A percentile compares a stretch with the other conserved stretches of the same genome.
Evolutionary conservation across 202 grass and related monocot genomes (phyloP).

Genomic region (Elaeis oleifera): DNA sequence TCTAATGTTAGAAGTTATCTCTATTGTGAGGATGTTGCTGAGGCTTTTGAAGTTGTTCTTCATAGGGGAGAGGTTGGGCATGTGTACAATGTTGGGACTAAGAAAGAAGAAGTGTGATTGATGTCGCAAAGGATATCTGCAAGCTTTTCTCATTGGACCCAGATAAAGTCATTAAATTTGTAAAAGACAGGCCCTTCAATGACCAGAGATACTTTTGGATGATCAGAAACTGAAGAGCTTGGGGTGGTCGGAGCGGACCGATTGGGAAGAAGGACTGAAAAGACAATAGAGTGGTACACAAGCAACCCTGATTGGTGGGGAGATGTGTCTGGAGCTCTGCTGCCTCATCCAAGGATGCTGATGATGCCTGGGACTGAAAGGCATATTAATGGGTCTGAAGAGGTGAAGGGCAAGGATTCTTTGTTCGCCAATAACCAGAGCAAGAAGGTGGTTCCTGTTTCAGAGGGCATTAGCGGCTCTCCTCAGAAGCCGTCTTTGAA

Average conservation of each 20-base stretch:
- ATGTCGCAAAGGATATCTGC: constrained; percentile 19
- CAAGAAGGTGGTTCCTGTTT: constrained; percentile 1
- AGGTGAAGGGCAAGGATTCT: neutral
- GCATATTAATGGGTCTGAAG: constrained; percentile 7
- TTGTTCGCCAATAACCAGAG: neutral
- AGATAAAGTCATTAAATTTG: constrained; percentile 9
- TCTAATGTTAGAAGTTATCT: constrained; percentile 21
- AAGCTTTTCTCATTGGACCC: constrained; percentile 7
- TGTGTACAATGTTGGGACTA: constrained; percentile 19
- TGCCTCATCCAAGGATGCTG: constrained; percentile 21
- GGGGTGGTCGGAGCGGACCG: constrained; percentile 16
- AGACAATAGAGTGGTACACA: constrained; percentile 19
- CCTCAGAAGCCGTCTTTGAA: constrained; percentile 2
- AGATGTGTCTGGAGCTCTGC: constrained; percentile 14
- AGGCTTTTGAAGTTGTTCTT: constrained; percentile 19
- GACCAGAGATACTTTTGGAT: constrained; percentile 22
- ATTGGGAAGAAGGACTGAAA: constrained; percentile 19
- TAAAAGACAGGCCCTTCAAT: constrained; percentile 17
- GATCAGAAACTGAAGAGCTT: constrained; percentile 19
- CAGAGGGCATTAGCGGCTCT: neutral
- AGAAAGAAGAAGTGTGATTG: constrained; percentile 16
- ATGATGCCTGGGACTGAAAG: constrained; percentile 7
- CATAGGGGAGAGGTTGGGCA: constrained; percentile 21
- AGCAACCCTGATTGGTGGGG: constrained; percentile 22
- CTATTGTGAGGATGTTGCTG: constrained; percentile 19